These are phyloP conservation scores for Phytophthora foliorum DNA, from an alignment of 352 stramenopile genomes.

Conservation along the genomic window DNA sequence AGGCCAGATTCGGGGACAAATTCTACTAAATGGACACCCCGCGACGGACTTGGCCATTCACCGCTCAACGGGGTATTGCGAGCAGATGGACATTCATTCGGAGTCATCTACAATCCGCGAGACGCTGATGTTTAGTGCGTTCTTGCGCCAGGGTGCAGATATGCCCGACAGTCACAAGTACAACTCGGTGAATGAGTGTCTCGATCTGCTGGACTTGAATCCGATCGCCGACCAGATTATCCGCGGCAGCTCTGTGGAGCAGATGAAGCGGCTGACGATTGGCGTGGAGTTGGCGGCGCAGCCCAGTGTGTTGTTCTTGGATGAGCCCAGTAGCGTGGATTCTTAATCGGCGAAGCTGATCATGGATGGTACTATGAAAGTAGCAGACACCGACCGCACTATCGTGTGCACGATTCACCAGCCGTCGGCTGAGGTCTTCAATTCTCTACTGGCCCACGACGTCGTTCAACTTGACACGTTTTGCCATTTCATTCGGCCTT, in stretches of 20 bases:
- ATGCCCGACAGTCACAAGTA: conserved; percentile 48
- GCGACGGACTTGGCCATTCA: conserved; percentile 59
- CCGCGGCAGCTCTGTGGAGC: conserved; percentile 34
- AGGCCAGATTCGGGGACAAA: conserved; percentile 85
- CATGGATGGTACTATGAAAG: conserved; percentile 88
- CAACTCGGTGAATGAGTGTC: conserved; percentile 34
- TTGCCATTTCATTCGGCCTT: conserved; percentile 38
- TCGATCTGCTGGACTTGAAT: conserved; percentile 33
- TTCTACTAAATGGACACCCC: conserved; percentile 91
- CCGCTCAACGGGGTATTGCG: conserved; percentile 63
- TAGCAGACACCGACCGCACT: conserved; percentile 75
- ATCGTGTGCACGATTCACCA: conserved; percentile 96
- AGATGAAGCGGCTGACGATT: conserved; percentile 50
- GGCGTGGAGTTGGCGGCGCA: conserved; percentile 34
- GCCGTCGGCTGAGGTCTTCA: conserved; percentile 88
- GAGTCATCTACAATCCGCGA: conserved; percentile 90
- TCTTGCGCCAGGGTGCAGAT: conserved; percentile 37
- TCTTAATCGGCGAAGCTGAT: conserved; percentile 87
- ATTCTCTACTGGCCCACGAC: conserved; percentile 80
- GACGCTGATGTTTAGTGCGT: conserved; percentile 38
- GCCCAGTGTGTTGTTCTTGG: conserved; percentile 33
- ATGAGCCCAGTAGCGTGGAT: conserved; percentile 90
- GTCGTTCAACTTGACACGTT: conserved; percentile 49
- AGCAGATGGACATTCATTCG: conserved; percentile 90
- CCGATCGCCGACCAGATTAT: conserved; percentile 51